Conservation (phyloP, 345 rosid species). For the Citrus unshiu region DNA sequence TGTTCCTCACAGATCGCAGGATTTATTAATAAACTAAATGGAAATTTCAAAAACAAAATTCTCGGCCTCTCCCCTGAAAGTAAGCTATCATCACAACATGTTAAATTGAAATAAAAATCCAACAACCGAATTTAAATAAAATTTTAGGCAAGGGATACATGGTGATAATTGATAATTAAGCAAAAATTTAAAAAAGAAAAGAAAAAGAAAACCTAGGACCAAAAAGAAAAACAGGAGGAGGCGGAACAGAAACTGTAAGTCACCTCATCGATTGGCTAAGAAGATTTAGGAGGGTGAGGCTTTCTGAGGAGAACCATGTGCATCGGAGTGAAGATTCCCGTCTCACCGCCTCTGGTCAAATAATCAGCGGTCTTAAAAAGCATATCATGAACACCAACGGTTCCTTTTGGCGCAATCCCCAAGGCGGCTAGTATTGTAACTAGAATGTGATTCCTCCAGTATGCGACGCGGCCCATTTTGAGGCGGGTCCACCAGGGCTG, state of each 20-base stretch:
- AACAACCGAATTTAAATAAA: constrained; percentile 12
- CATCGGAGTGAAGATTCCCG: constrained; percentile 92
- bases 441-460: constrained; percentile 92
- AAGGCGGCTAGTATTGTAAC: constrained; percentile 64
- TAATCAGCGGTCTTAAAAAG: constrained; percentile 80
- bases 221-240: constrained; percentile 10
- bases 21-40: not conserved
- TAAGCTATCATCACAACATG: not conserved
- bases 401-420: constrained; percentile 88
- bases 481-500: constrained; percentile 87
- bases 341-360: constrained; percentile 77
- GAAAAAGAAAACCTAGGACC: not conserved
- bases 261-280: constrained; percentile 22
- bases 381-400: constrained; percentile 94
- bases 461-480: constrained; percentile 83
- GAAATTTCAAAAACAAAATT: not conserved
- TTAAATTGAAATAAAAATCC: constrained; percentile 18
- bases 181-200: not conserved
- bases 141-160: constrained; percentile 13
- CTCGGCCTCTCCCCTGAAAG: not conserved
- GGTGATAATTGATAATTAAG: not conserved
- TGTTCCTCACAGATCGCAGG: not conserved
- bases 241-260: constrained; percentile 1
- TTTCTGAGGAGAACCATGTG: constrained; percentile 92
- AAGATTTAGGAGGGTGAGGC: constrained; percentile 35